These are phyloP conservation scores for Mycena amicta DNA, from an alignment of 768 basidiomycete species.

Conservation along the genomic window DNA sequence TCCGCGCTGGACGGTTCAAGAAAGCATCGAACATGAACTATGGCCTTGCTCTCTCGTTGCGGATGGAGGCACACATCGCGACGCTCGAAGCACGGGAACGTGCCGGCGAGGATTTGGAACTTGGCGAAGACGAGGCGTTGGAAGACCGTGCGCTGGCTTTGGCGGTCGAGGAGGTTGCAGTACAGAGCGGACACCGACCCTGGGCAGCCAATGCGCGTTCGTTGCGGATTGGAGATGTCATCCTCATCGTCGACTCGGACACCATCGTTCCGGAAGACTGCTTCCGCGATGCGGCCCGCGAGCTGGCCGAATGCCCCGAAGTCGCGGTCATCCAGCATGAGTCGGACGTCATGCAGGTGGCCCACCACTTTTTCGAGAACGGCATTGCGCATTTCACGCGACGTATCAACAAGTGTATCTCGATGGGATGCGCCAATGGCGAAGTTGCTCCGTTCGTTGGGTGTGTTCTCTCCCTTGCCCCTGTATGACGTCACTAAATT, in stretches of 20 bases:
- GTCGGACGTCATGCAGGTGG: slow-evolving; percentile 91
- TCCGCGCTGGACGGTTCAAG: slow-evolving; percentile 88
- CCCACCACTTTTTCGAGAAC: slow-evolving; percentile 88
- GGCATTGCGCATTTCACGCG: slow-evolving; percentile 88
- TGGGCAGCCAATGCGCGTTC: slow-evolving; percentile 79
- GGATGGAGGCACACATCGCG: slow-evolving; percentile 56
- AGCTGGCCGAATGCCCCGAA: slow-evolving; percentile 79
- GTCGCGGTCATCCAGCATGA: slow-evolving; percentile 91
- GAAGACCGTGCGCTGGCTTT: slow-evolving; percentile 75
- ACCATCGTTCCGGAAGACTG: slow-evolving; percentile 74
- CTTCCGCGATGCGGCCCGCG: slow-evolving; percentile 86
- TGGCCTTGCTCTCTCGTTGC: slow-evolving; percentile 66
- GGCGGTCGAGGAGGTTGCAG: slow-evolving; percentile 73
- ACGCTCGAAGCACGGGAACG: slow-evolving; percentile 45
- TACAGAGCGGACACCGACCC: slow-evolving; percentile 61
- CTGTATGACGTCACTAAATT: too few species aligned
- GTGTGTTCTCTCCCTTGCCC: too few species aligned
- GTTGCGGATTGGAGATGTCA: slow-evolving; percentile 75
- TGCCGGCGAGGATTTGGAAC: slow-evolving; percentile 33
- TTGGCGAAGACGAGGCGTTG: slow-evolving; percentile 44
- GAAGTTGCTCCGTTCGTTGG: slow-evolving; percentile 84
- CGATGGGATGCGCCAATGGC: slow-evolving; percentile 79
- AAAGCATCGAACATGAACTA: slow-evolving; percentile 92
- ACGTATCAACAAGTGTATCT: slow-evolving; percentile 82
- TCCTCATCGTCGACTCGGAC: slow-evolving; percentile 83